These are phyloP conservation scores for Tulasnella sp. DNA, from an alignment of 768 basidiomycete genomes.

Conservation along the genomic window DNA sequence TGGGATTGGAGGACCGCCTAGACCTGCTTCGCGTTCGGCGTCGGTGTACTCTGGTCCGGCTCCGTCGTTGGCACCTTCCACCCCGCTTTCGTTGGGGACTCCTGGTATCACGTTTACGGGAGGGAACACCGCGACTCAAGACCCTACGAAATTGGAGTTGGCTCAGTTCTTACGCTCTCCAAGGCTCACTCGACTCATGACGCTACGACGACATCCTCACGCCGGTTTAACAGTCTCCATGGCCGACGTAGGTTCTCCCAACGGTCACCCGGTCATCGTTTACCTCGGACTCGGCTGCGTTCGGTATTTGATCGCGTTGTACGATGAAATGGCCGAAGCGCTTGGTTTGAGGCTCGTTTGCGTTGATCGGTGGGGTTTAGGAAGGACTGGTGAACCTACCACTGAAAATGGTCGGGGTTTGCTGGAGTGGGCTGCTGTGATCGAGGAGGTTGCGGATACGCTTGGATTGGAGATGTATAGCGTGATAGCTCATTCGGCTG, in stretches of 20 bases:
- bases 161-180: constrained; percentile 84
- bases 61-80: not conserved
- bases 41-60: not conserved
- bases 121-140: constrained; percentile 24
- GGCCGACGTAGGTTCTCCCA: constrained; percentile 82
- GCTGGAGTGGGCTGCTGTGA: constrained; percentile 82
- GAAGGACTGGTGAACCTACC: constrained; percentile 60
- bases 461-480: constrained; percentile 72
- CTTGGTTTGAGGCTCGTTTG: constrained; percentile 84
- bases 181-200: constrained; percentile 72
- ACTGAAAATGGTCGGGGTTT: constrained; percentile 64
- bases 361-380: constrained; percentile 95
- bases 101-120: not conserved
- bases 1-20: not conserved
- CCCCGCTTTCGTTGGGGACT: not conserved
- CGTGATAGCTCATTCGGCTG: constrained; percentile 92
- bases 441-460: constrained; percentile 82
- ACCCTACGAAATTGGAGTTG: constrained; percentile 48
- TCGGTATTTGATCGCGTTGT: constrained; percentile 87
- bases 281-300: constrained; percentile 94
- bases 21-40: not conserved
- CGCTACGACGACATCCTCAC: constrained; percentile 71
- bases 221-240: constrained; percentile 77
- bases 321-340: constrained; percentile 91
- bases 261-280: constrained; percentile 81